These are phyloP conservation scores for Tylopilus plumbeoviolaceoides DNA, from an alignment of 768 basidiomycete species.

Conservation along the genomic window DNA sequence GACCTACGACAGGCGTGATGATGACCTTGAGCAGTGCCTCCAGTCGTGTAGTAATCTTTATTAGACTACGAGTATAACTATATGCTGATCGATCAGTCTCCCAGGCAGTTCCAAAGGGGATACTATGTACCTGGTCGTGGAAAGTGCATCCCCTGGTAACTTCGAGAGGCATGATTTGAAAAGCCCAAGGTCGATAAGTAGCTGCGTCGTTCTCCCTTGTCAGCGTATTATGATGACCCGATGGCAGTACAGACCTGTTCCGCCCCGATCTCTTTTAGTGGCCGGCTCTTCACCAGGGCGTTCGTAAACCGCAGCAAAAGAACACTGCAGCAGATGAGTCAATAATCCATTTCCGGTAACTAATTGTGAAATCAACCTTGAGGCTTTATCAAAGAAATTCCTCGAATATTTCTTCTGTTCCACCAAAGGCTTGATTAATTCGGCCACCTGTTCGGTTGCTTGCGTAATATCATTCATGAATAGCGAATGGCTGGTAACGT, in stretches of 20 bases:
- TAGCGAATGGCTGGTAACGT: conserved; percentile 83
- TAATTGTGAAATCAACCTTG: conserved; percentile 52
- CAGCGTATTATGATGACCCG: not conserved
- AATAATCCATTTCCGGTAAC: not conserved
- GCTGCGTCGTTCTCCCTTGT: conserved; percentile 36
- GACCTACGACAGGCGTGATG: conserved; percentile 81
- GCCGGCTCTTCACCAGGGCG: conserved; percentile 83
- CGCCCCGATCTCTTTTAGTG: conserved; percentile 88
- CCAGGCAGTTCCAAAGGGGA: not conserved
- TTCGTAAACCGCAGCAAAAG: conserved; percentile 86
- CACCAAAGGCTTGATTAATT: conserved; percentile 71
- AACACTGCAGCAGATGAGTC: conserved; percentile 44
- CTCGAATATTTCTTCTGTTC: conserved; percentile 94
- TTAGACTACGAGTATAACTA: conserved; percentile 81
- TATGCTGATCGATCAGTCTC: conserved; percentile 13
- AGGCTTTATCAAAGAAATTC: conserved; percentile 91
- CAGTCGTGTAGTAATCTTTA: conserved; percentile 73
- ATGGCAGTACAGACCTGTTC: conserved; percentile 64
- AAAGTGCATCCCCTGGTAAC: conserved; percentile 70
- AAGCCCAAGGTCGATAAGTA: conserved; percentile 87
- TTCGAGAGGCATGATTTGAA: conserved; percentile 80
- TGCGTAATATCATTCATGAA: conserved; percentile 77
- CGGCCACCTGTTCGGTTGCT: conserved; percentile 71
- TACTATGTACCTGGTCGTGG: conserved; percentile 49
- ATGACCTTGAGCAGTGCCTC: conserved; percentile 96